Percentiles rank a stretch among this genome's conserved stretches.
These are phyloP conservation scores for Phaffomyces antillensis DNA, from an alignment of 805 yeast genomes.

Conservation along the genomic window DNA sequence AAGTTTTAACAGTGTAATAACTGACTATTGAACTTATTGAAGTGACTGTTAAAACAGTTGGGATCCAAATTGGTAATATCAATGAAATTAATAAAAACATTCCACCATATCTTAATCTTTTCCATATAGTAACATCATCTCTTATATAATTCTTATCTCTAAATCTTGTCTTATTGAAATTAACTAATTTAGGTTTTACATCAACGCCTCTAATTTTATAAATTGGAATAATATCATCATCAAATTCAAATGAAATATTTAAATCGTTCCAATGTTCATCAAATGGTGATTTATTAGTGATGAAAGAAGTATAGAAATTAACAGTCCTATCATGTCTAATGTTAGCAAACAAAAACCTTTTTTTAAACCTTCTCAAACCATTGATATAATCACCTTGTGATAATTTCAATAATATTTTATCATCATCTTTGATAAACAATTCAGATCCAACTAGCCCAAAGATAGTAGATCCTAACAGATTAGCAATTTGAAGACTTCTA, in stretches of 20 bases:
- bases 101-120: slow-evolving; percentile 19
- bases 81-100: slow-evolving; percentile 16
- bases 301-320: slow-evolving; percentile 76
- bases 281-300: slow-evolving; percentile 70
- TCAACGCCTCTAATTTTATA: slow-evolving; percentile 30
- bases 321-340: slow-evolving; percentile 80
- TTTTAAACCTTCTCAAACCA: slow-evolving; percentile 52
- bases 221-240: slow-evolving; percentile 24
- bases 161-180: slow-evolving; percentile 31
- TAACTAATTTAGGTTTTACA: slow-evolving; percentile 46
- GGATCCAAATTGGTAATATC: slow-evolving; percentile 44
- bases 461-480: slow-evolving; percentile 45
- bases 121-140: slow-evolving; percentile 10
- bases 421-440: slow-evolving; percentile 47
- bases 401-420: slow-evolving; percentile 37
- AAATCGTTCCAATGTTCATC: slow-evolving; percentile 41
- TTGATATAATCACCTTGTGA: slow-evolving; percentile 36
- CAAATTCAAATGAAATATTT: slow-evolving; percentile 31
- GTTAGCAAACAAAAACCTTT: slow-evolving; percentile 62
- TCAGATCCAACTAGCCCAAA: slow-evolving; percentile 71
- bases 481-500: slow-evolving; percentile 28
- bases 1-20: slow-evolving; percentile 34
- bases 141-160: neutral
- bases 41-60: slow-evolving; percentile 31
- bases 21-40: slow-evolving; percentile 30